phyloP scores from a whole-genome alignment of 768 basidiomycete species.

The Tulasnella calospora region DNA sequence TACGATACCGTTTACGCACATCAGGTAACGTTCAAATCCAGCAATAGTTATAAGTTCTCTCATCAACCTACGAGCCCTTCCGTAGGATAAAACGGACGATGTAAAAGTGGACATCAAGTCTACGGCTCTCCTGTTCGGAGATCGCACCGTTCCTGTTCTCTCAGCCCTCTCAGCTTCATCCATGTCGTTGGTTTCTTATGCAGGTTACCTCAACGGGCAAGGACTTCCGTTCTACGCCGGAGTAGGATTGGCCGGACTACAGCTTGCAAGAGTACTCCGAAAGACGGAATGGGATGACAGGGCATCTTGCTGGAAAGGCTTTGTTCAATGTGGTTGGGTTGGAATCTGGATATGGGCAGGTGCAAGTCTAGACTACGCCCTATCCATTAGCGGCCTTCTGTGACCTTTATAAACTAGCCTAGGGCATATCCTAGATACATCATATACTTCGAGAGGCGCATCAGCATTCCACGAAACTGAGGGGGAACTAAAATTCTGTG shows the following conservation, averaged over 20 bases:
- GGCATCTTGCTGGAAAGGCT: constrained; percentile 83
- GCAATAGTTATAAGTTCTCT: constrained; percentile 20
- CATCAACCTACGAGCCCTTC: too few species aligned
- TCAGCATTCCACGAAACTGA: not conserved
- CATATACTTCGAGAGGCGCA: not conserved
- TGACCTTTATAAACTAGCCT: not conserved
- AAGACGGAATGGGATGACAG: constrained; percentile 71
- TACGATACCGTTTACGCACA: constrained; percentile 99
- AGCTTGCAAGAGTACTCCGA: constrained; percentile 71
- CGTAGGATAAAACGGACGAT: constrained; percentile 91
- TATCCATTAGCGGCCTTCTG: constrained; percentile 26
- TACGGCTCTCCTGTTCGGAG: constrained; percentile 87
- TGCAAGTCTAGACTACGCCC: constrained; percentile 60
- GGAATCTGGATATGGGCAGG: constrained; percentile 88
- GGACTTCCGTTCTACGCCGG: constrained; percentile 76
- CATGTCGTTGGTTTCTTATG: constrained; percentile 66
- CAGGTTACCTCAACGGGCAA: constrained; percentile 75
- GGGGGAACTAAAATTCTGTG: not conserved
- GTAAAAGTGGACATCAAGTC: constrained; percentile 82
- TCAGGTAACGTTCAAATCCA: constrained; percentile 50
- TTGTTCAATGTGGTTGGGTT: constrained; percentile 80
- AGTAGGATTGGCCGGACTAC: constrained; percentile 62
- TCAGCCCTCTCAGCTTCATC: constrained; percentile 66
- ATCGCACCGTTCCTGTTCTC: constrained; percentile 69
- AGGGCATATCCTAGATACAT: not conserved